phyloP scores from a whole-genome alignment of 306 rosid genomes.

The Medicago lupulina region DNA sequence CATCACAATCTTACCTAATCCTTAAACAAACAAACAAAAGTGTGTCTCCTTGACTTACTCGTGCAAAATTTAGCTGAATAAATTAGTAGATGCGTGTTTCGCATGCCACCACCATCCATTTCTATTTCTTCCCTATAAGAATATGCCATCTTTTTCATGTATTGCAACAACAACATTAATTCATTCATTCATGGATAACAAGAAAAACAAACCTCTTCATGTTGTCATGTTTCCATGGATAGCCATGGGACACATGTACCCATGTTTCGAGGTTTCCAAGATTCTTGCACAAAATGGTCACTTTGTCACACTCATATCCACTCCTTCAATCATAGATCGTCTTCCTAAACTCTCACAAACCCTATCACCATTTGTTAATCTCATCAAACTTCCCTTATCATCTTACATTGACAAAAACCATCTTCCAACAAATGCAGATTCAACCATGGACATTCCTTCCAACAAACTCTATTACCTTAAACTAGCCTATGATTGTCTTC shows the following conservation, averaged over 20 bases:
- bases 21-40: no score
- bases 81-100: constrained; percentile 29
- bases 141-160: background rate
- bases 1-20: no score
- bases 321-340: constrained; percentile 59
- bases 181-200: constrained; percentile 12
- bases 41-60: no score
- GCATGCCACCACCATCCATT: constrained; percentile 21
- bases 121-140: background rate
- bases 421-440: constrained; percentile 54
- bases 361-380: constrained; percentile 35
- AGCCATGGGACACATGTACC: constrained; percentile 65
- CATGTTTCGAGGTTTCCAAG: constrained; percentile 56
- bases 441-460: constrained; percentile 57
- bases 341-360: constrained; percentile 54
- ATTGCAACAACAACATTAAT: background rate
- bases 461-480: constrained; percentile 52
- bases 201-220: constrained; percentile 52
- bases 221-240: constrained; percentile 72
- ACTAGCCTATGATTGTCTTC: constrained; percentile 52
- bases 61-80: background rate
- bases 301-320: constrained; percentile 52
- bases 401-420: constrained; percentile 27
- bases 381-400: constrained; percentile 55
- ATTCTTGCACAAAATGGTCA: constrained; percentile 66